Evolutionary conservation across 2,329 filamentous ascomycete species (phyloP), one percentile per base, ranked within the genome.

Genomic region (Didymella pinodella): DNA sequence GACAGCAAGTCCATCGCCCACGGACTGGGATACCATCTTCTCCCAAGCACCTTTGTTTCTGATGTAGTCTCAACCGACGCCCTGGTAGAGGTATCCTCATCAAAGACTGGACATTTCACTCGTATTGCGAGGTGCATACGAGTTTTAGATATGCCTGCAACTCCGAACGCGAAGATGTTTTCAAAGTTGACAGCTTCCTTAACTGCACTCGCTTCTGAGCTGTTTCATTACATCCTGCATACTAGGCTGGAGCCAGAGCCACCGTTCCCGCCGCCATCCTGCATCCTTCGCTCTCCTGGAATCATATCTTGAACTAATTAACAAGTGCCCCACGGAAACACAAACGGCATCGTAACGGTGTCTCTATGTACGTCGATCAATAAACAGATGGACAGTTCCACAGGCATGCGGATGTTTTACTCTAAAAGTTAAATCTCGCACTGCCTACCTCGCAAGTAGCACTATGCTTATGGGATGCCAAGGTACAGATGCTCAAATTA

Each of bases 11-110:
- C 34, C n/a, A 16, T 2, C 10, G 3, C 11, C 12, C 11, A 2
- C 40, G n/a, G 29, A 46, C 12, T 56, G 40, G 54, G 32, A 56
- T 29, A 25, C 40, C 5, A 41, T 51, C 12, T 51, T 57, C 29
- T 14, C 14, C 16, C 5, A 18, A 3, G 41, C 47, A 0, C 47
- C 54, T 14, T 32, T 57, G 26, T 50, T 50, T 14, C n/a, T 57
- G 18, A 38, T 51, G 48, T 56, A 46, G 28, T 3, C 7, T n/a
- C 6, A n/a, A 12, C 18, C 10, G 4, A 36, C 6, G 29, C 11
- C 31, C 7, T n/a, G 8, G 12, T 10, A 22, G 11, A 7, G 8
- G 12, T 10, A n/a, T n/a, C 12, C 14, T 43, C 40, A 3, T 5
- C 14, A 43, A 28, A 26, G 40, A 12, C 22, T 26, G 22, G 22